These are phyloP conservation scores for Akanthomyces muscarius DNA, from an alignment of 2,329 filamentous ascomycete genomes.

Conservation along the genomic window DNA sequence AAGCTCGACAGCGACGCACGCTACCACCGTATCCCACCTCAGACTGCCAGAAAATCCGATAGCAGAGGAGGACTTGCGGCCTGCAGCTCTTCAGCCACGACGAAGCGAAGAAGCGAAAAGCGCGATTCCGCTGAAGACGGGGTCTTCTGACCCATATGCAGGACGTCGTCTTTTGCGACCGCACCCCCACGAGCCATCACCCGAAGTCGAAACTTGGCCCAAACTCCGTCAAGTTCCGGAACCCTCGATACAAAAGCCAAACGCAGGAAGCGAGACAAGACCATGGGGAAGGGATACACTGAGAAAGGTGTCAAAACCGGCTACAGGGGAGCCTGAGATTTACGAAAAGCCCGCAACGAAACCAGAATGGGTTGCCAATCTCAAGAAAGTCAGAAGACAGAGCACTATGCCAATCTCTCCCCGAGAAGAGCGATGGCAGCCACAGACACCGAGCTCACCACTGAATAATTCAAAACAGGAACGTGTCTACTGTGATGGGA, in stretches of 20 bases:
- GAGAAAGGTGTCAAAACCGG: conserved; percentile 8
- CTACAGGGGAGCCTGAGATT: not conserved
- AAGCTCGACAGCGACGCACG: conserved; percentile 15
- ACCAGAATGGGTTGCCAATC: conserved; percentile 9
- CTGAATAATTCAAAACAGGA: conserved; percentile 5
- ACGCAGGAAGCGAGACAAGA: not conserved
- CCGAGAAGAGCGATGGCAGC: not conserved
- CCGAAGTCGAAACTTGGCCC: conserved; percentile 10
- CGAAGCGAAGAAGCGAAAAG: not conserved
- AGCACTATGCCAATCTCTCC: not conserved
- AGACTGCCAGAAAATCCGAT: not conserved
- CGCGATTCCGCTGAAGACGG: not conserved
- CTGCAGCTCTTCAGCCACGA: conserved; percentile 14
- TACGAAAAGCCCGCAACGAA: conserved; percentile 6
- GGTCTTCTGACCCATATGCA: conserved; percentile 9
- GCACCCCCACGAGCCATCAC: conserved; percentile 15
- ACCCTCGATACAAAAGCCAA: not conserved
- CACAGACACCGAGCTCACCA: not conserved
- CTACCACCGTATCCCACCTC: not conserved
- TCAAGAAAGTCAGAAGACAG: conserved; percentile 1
- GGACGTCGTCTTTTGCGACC: conserved; percentile 10
- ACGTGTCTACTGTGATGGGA: conserved; percentile 14
- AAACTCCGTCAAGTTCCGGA: conserved; percentile 13
- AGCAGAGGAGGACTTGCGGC: conserved; percentile 6
- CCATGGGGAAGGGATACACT: conserved; percentile 12